These are phyloP conservation scores for Parmelia sp. DNA, from an alignment of 495 filamentous ascomycete genomes.

Conservation along the genomic window DNA sequence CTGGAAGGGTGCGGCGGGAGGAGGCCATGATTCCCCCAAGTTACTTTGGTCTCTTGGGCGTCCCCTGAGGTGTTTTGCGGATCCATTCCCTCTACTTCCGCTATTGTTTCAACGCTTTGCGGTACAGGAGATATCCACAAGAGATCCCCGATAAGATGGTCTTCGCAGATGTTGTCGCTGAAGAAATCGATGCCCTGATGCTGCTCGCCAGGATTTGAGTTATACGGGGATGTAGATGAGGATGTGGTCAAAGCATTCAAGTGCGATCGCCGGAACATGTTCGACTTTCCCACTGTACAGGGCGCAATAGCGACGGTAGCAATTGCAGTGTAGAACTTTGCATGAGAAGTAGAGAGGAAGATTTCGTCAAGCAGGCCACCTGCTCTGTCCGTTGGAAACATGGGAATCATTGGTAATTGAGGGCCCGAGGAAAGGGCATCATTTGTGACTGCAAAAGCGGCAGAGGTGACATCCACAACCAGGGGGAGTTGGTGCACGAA, in stretches of 20 bases:
- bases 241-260: constrained; percentile 68
- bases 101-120: constrained; percentile 17
- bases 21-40: constrained; percentile 71
- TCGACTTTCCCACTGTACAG: constrained; percentile 94
- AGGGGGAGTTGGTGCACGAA: constrained; percentile 94
- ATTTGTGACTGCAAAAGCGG: constrained; percentile 25
- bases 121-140: constrained; percentile 63
- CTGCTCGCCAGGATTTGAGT: constrained; percentile 33
- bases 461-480: constrained; percentile 60
- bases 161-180: constrained; percentile 93
- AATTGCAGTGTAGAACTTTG: constrained; percentile 98
- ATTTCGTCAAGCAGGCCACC: constrained; percentile 90
- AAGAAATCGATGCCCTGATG: constrained; percentile 76
- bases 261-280: constrained; percentile 94
- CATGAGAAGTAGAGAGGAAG: constrained; percentile 90
- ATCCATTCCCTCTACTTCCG: constrained; percentile 36
- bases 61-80: constrained; percentile 21
- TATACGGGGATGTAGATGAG: constrained; percentile 31
- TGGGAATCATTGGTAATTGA: constrained; percentile 27
- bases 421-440: constrained; percentile 18
- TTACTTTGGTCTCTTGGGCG: constrained; percentile 23
- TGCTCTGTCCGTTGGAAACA: constrained; percentile 32
- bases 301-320: constrained; percentile 87
- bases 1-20: constrained; percentile 59
- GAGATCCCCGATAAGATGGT: constrained; percentile 90